Conservation (phyloP, 345 rosid species). For the Luvunga scandens region DNA sequence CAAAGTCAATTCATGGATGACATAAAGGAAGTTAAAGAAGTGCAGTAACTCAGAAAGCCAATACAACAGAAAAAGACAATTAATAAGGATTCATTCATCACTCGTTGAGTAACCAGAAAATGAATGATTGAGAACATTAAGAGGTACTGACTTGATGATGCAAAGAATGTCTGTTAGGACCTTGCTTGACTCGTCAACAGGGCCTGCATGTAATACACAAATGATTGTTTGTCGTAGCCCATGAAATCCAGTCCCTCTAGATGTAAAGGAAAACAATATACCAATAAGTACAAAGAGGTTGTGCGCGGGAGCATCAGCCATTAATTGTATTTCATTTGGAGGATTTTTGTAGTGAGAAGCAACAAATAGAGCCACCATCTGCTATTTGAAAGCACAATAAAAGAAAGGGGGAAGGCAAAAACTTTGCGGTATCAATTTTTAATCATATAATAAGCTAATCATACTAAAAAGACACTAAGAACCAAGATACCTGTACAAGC, state of each 20-base stretch:
- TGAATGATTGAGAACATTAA: conserved; percentile 55
- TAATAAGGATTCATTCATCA: too few species aligned
- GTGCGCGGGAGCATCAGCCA: conserved; percentile 99
- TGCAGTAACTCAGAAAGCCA: too few species aligned
- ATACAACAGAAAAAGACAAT: too few species aligned
- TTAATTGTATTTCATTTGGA: conserved; percentile 88
- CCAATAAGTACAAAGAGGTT: conserved; percentile 90
- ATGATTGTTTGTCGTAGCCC: too few species aligned
- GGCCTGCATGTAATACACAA: conserved; percentile 78
- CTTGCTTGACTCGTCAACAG: conserved; percentile 83
- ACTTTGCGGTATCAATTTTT: conserved; percentile 26
- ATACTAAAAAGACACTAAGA: too few species aligned
- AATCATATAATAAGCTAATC: not conserved
- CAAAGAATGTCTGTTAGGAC: too few species aligned
- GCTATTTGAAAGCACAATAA: conserved; percentile 26
- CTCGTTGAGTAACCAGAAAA: too few species aligned
- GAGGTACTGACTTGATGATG: conserved; percentile 37
- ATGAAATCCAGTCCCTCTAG: too few species aligned
- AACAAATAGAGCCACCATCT: conserved; percentile 94
- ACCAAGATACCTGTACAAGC: conserved; percentile 61
- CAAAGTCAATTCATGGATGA: too few species aligned
- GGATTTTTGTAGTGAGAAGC: conserved; percentile 98
- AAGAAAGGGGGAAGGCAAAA: too few species aligned
- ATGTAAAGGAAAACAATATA: conserved; percentile 23
- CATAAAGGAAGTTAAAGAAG: too few species aligned